Evolutionary conservation across 148 eudicot genomes (phyloP), one percentile per base, ranked within the genome.

Genomic region (Cornus controversa): DNA sequence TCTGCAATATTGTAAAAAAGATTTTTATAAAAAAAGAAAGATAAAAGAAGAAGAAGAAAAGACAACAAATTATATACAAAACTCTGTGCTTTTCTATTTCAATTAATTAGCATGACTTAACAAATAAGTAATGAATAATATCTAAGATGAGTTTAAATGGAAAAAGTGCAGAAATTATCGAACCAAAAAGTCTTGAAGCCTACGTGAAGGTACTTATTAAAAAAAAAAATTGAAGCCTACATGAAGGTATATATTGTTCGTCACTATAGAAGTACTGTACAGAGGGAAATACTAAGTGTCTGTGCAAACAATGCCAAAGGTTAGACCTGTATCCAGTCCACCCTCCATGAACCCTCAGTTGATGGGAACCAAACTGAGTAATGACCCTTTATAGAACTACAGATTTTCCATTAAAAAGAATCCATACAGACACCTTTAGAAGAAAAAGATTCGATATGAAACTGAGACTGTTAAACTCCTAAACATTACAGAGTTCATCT

Each of bases 1-100:
- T 91, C 99, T 96, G 90, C 73, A 86, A 78, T 62, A 70, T 78
- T 29, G 65, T 40, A 31, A 50, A 78, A 78, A 25, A 78, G 60
- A 3, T 34, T 0, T n/a, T n/a, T n/a, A n/a, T n/a, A n/a, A n/a
- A n/a, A n/a, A n/a, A n/a, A n/a, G n/a, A 50, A 15, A 65, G n/a
- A 77, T 2, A 25, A 24, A 57, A 71, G 13, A 62, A 13, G 27
- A 27, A 80, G 42, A 40, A 40, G 6, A 66, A 63, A 66, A 34
- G 2, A 70, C 24, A 53, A 15, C 37, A 6, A 25, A 45, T 27
- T n/a, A 57, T 10, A 47, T 20, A 54, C 4, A 7, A 40, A 42
- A 50, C 42, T 22, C 15, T 5, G 70, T 65, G 18, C 20, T 1
- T 9, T 31, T 28, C 36, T 7, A 8, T n/a, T 64, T 28, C 76